Evolutionary conservation across 2,329 filamentous ascomycete species (phyloP), one percentile per base, ranked within the genome.

Genomic region (Botrytis hyacinthi): DNA sequence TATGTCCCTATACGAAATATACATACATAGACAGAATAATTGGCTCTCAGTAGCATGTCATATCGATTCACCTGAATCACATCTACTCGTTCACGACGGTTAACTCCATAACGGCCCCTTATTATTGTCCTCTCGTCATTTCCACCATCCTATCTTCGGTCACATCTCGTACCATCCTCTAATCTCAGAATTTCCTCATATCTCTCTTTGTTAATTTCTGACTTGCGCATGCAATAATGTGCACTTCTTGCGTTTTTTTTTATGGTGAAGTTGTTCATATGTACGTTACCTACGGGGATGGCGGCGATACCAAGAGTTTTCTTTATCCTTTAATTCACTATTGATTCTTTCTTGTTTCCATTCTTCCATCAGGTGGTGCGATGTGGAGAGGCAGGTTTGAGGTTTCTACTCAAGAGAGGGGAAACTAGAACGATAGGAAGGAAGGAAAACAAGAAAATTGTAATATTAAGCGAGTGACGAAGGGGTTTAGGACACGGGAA

Each of bases 221-320:
- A n/a, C 54, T 60, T 70, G 54, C 67, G 67, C 54, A 32, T 60
- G 22, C 26, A 59, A 46, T 3, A 40, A 42, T 54, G 60, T 37
- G 70, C 46, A 32, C 46, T 14, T 54, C 26, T 32, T 63, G 37
- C 37, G 46, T 32, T 72, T 46, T 71, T 40, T 40, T 66, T 35
- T 18, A 46, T 44, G 20, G 46, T 40, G 35, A 42, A 44, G 46
- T 44, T 71, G 44, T 51, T 71, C 61, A 46, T 37, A 46, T 71
- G 63, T 71, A 71, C 46, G 70, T 71, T 71, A 71, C 44, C n/a
- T 71, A 71, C 59, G 46, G 44, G 77, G 29, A 60, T 60, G 57
- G 76, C 76, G 77, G 77, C 77, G 78, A 79, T 79, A 79, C 78
- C 78, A 79, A 75, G 48, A 67, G 74, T 75, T 74, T 77, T 72